These are phyloP conservation scores for Lanmaoa rubissima DNA, from an alignment of 768 basidiomycete species.

Conservation along the genomic window DNA sequence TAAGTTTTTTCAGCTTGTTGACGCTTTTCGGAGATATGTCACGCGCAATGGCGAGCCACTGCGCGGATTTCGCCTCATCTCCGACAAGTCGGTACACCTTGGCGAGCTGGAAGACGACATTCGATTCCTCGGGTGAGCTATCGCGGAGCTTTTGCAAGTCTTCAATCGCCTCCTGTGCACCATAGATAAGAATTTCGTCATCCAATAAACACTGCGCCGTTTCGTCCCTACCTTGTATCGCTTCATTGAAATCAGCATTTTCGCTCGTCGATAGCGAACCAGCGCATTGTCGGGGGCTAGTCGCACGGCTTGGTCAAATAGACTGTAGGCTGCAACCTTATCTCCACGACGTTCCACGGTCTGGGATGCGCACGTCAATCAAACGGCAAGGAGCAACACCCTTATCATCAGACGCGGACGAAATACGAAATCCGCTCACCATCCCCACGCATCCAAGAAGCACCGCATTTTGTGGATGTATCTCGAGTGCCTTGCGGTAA, in stretches of 20 bases:
- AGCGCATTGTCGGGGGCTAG: slow-evolving; percentile 87
- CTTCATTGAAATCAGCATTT: slow-evolving; percentile 83
- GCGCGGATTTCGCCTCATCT: slow-evolving; percentile 74
- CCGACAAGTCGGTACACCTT: slow-evolving; percentile 85
- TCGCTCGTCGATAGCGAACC: slow-evolving; percentile 91
- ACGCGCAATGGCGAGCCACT: slow-evolving; percentile 84
- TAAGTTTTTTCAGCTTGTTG: slow-evolving; percentile 76
- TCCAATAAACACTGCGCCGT: slow-evolving; percentile 22
- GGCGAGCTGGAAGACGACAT: slow-evolving; percentile 94
- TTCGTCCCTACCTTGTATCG: slow-evolving; percentile 66
- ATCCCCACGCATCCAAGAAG: slow-evolving; percentile 93
- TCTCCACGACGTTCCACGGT: slow-evolving; percentile 86
- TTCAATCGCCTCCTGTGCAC: slow-evolving; percentile 66
- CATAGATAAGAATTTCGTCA: slow-evolving; percentile 24
- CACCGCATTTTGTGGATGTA: slow-evolving; percentile 95
- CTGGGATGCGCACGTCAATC: slow-evolving; percentile 42
- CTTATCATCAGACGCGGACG: slow-evolving; percentile 20
- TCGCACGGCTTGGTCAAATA: slow-evolving; percentile 80
- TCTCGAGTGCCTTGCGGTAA: slow-evolving; percentile 86
- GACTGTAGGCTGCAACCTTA: slow-evolving; percentile 65
- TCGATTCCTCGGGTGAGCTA: slow-evolving; percentile 91
- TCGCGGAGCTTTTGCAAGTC: slow-evolving; percentile 80
- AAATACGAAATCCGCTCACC: slow-evolving; percentile 54
- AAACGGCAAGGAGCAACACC: slow-evolving; percentile 3
- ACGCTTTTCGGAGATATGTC: slow-evolving; percentile 92